A percentile compares a stretch with the other conserved stretches of the same genome.
phyloP scores from a whole-genome alignment of 768 basidiomycete species.

The Sistotremastrum niveocremeum region DNA sequence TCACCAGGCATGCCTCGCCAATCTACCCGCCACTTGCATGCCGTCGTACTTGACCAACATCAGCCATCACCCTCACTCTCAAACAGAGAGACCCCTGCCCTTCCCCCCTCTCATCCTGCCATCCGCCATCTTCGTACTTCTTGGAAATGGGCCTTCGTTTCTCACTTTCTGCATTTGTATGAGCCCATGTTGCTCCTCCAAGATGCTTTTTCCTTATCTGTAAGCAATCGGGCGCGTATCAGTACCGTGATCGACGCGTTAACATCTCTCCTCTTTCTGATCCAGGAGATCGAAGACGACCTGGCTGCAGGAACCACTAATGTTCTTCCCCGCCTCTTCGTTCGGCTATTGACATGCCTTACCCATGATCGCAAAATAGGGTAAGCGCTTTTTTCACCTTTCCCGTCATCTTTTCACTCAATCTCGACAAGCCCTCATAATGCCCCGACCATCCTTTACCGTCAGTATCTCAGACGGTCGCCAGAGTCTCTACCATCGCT shows the following conservation, averaged over 20 bases:
- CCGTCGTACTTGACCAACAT: not conserved
- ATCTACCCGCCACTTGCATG: conserved; percentile 6
- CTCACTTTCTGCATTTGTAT: too few relatives aligned
- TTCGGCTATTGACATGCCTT: conserved; percentile 55
- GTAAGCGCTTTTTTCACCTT: conserved; percentile 28
- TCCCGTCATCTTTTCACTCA: conserved; percentile 9
- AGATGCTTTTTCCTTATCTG: too few relatives aligned
- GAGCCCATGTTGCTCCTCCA: too few relatives aligned
- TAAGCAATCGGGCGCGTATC: too few relatives aligned
- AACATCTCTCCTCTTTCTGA: not conserved
- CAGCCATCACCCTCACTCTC: not conserved
- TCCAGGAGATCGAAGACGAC: conserved; percentile 70
- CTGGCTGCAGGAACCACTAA: conserved; percentile 43
- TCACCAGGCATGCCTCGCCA: not conserved
- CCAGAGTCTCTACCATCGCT: conserved; percentile 59
- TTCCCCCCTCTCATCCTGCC: conserved; percentile 5
- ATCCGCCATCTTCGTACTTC: too few relatives aligned
- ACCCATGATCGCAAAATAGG: conserved; percentile 71
- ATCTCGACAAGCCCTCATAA: conserved; percentile 41
- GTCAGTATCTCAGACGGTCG: conserved; percentile 68
- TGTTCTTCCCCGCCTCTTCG: conserved; percentile 62
- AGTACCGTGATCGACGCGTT: too few relatives aligned
- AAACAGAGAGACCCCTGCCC: conserved; percentile 6
- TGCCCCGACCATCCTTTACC: conserved; percentile 68
- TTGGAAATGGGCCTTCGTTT: too few relatives aligned